Conservation (phyloP, 352 stramenopile genomes). For the Globisporangium canariense region DNA sequence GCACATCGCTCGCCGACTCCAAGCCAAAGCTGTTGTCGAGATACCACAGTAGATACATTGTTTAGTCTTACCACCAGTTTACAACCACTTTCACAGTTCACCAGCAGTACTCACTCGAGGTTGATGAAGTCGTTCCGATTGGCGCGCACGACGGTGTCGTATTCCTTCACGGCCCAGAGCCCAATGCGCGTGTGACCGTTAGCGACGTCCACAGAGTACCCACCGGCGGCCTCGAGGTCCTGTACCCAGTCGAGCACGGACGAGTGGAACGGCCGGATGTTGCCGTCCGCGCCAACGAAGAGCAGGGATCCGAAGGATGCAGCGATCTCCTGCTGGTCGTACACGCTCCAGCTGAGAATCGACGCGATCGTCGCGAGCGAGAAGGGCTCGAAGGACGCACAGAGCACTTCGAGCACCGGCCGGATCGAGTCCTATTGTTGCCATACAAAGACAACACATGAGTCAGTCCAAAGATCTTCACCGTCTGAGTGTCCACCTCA, state of each 20-base stretch:
- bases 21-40: conserved; percentile 46
- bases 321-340: conserved; percentile 57
- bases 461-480: neutral
- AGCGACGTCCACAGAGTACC: conserved; percentile 48
- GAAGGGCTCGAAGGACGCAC: conserved; percentile 63
- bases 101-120: conserved; percentile 46
- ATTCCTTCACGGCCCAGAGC: conserved; percentile 54
- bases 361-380: conserved; percentile 36
- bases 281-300: conserved; percentile 40
- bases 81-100: neutral
- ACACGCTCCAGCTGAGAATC: conserved; percentile 54
- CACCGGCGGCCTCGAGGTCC: conserved; percentile 39
- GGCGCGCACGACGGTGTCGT: conserved; percentile 37
- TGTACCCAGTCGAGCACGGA: conserved; percentile 74
- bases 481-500: neutral
- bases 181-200: conserved; percentile 62
- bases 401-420: conserved; percentile 65
- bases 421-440: conserved; percentile 36
- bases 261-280: conserved; percentile 67
- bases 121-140: conserved; percentile 62
- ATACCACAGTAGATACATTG: neutral
- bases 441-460: neutral
- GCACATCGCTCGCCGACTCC: conserved; percentile 23
- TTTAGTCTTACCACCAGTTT: neutral
- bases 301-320: conserved; percentile 54